Percentiles rank a stretch among this genome's conserved stretches.
Evolutionary conservation across 2,329 filamentous ascomycete genomes (phyloP).

Genomic region (Colletotrichum sp.): DNA sequence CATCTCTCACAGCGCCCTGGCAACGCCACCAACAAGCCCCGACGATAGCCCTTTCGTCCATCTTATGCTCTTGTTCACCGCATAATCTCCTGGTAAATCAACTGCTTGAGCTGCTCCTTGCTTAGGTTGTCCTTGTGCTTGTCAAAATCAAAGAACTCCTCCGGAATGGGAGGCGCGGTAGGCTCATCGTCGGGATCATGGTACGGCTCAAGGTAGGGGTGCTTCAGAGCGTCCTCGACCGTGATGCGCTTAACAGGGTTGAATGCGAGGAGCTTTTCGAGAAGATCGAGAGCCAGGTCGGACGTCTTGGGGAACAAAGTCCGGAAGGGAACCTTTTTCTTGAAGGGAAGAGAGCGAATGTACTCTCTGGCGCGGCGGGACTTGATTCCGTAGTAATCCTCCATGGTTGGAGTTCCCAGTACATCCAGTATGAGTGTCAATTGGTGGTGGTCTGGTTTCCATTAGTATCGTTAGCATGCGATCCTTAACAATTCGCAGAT

Average conservation of each 20-base stretch:
- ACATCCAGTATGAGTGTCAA: constrained; percentile 96
- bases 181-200: constrained; percentile 99
- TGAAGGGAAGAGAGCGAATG: constrained; percentile 96
- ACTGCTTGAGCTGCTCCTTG: constrained; percentile 96
- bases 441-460: constrained; percentile 85
- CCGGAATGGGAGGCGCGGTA: constrained; percentile 92
- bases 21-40: background rate
- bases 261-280: constrained; percentile 96
- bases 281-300: constrained; percentile 89
- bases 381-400: constrained; percentile 99
- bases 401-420: constrained; percentile 97
- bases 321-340: constrained; percentile 99
- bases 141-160: constrained; percentile 99
- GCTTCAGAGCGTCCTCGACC: constrained; percentile 95
- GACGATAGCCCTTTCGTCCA: background rate
- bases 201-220: constrained; percentile 98
- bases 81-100: constrained; percentile 98
- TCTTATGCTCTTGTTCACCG: constrained; percentile 39
- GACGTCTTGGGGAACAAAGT: constrained; percentile 99
- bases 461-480: background rate
- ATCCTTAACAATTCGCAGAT: background rate
- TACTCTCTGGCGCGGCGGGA: constrained; percentile 96
- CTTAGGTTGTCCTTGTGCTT: constrained; percentile 99
- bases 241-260: constrained; percentile 99
- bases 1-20: background rate